Percentiles rank a stretch among this genome's conserved stretches.
These are phyloP conservation scores for Pyrrhoderma noxium DNA, from an alignment of 1,284 basidiomycete species.

Conservation along the genomic window DNA sequence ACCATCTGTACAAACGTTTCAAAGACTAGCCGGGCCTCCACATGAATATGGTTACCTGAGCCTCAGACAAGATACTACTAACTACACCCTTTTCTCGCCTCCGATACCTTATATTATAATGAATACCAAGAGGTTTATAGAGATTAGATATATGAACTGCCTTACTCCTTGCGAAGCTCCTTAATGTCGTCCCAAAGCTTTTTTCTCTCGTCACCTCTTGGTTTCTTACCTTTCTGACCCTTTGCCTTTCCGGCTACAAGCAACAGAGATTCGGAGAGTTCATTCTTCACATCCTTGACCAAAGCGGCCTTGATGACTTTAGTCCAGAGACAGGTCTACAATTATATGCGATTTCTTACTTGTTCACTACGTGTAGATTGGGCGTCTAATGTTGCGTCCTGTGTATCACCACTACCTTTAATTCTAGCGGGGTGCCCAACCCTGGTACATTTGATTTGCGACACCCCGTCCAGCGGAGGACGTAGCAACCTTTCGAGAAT, in stretches of 20 bases:
- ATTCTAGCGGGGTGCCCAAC: constrained; percentile 93
- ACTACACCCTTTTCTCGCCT: constrained; percentile 82
- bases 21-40: neutral
- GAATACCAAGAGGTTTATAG: neutral
- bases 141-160: constrained; percentile 8
- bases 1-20: constrained; percentile 52
- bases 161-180: constrained; percentile 84
- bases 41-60: constrained; percentile 44
- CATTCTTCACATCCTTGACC: constrained; percentile 78
- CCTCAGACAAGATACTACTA: constrained; percentile 67
- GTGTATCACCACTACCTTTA: constrained; percentile 60
- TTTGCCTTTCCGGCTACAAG: constrained; percentile 74
- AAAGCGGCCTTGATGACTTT: constrained; percentile 50
- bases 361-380: constrained; percentile 76
- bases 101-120: constrained; percentile 54
- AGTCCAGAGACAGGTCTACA: neutral
- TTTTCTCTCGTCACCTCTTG: constrained; percentile 71
- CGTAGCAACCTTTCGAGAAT: constrained; percentile 76
- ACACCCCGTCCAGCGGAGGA: constrained; percentile 36
- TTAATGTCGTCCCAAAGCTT: constrained; percentile 91
- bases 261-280: constrained; percentile 65
- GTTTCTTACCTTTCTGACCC: constrained; percentile 62
- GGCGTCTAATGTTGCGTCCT: constrained; percentile 82
- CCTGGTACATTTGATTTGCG: constrained; percentile 62
- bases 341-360: constrained; percentile 27